phyloP scores from a whole-genome alignment of 2,329 filamentous ascomycete genomes.

The Colletotrichum navitas region DNA sequence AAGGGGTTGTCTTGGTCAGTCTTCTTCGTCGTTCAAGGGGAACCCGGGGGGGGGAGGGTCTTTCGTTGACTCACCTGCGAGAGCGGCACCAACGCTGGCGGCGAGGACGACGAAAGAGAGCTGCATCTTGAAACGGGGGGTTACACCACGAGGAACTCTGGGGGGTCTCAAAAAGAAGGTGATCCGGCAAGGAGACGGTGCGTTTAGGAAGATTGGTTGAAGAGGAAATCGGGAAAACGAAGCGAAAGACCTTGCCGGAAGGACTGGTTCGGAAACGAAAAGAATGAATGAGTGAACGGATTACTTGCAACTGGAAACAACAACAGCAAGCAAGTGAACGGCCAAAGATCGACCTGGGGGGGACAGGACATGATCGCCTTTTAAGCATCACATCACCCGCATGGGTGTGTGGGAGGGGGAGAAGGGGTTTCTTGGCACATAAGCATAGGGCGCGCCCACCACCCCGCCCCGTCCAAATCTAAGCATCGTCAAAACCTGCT shows the following conservation, averaged over 20 bases:
- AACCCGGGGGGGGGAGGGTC: too few species aligned
- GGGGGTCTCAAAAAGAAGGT: background rate
- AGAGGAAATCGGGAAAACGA: constrained; percentile 27
- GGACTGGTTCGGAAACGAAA: constrained; percentile 9
- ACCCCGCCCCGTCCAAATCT: constrained; percentile 13
- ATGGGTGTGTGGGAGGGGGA: background rate
- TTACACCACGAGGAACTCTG: background rate
- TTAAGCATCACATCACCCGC: constrained; percentile 34
- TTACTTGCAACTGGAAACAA: background rate
- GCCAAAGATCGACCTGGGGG: background rate
- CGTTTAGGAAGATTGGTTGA: background rate
- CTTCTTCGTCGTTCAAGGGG: background rate
- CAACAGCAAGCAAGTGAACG: background rate
- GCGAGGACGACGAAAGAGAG: constrained; percentile 38
- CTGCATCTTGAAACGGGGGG: constrained; percentile 33
- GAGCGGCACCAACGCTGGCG: constrained; percentile 35
- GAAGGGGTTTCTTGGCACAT: constrained; percentile 9
- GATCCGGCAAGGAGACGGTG: background rate
- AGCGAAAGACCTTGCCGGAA: constrained; percentile 39
- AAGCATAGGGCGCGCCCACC: background rate
- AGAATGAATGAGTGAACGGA: background rate
- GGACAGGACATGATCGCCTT: constrained; percentile 33
- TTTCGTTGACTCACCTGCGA: constrained; percentile 26
- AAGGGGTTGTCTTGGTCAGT: background rate
- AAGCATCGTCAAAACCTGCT: constrained; percentile 39